Base-by-base conservation (phyloP, 2,329 filamentous ascomycete species). In the Fusarium fujikuroi region DNA sequence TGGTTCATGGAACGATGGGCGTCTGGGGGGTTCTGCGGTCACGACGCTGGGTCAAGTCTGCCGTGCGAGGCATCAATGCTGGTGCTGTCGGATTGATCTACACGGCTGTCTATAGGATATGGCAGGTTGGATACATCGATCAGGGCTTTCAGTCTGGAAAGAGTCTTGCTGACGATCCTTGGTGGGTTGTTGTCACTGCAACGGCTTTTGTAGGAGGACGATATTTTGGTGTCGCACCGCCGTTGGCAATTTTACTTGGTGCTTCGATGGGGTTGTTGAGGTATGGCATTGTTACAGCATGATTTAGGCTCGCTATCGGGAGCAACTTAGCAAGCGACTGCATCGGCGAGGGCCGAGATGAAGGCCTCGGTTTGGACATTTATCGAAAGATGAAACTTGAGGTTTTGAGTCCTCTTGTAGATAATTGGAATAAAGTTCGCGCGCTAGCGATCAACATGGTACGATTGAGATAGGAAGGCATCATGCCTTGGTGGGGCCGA, bases 91-190 rank as follows among this genome's bases (percentile, higher is more conserved):
- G 90, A 0, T 73, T 92, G 40, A 87, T 92, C 1, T 92, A 89
- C 60, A 91, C 89, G 1, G 90, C 90, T 1, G 89, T 92, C 2
- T 92, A 92, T 69, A 82, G 89, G 5, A 79, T 92, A 12, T 91
- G 88, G 88, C 84, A 90, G 79, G 87, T 91, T 73, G 90, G 90
- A 0, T 90, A 86, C 66, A 79, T 92, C 10, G 87, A 87, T 18
- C 80, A 86, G 28, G 81, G 82, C 1, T 85, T 83, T 23, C 81
- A 83, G 63, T 76, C 77, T 5, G 90, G 90, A 0, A 85, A 83
- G 52, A 89, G 87, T 72, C 76, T 92, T 49, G 89, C 81, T 0
- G 82, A 85, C 42, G 89, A 91, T 68, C 88, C 90, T 2, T 91
- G 89, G 88, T 91, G 89, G 88, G 85, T 91, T 23, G 88, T 90